phyloP scores from a whole-genome alignment of 192 early-diverging fungal genomes.

The Entomortierella lignicola region DNA sequence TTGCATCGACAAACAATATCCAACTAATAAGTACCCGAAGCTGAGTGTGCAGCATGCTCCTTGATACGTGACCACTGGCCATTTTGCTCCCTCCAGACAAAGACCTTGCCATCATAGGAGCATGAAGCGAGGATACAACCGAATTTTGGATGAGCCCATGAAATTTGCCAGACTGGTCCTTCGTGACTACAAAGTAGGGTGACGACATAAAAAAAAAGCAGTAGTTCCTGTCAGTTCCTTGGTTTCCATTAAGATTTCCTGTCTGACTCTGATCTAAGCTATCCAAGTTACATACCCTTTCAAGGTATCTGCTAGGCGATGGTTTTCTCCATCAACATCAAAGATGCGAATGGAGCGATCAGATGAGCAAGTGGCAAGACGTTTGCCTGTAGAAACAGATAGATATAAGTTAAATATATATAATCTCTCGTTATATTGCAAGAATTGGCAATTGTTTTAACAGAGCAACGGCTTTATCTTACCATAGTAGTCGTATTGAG shows the following conservation, averaged over 20 bases:
- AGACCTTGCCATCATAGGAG: slow-evolving; percentile 94
- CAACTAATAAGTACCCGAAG: slow-evolving; percentile 73
- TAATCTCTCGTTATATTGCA: neutral
- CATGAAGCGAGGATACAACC: slow-evolving; percentile 96
- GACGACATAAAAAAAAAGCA: neutral
- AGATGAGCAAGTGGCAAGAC: slow-evolving; percentile 97
- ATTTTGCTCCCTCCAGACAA: slow-evolving; percentile 95
- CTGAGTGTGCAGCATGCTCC: slow-evolving; percentile 89
- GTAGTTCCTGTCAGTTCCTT: slow-evolving; percentile 28
- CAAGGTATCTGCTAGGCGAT: slow-evolving; percentile 75
- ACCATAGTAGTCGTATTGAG: slow-evolving; percentile 71
- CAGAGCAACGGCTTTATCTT: neutral
- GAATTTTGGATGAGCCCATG: slow-evolving; percentile 99
- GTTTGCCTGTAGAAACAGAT: slow-evolving; percentile 81
- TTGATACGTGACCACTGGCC: slow-evolving; percentile 83
- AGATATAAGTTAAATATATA: no score
- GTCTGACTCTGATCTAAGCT: neutral
- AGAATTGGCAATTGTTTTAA: neutral
- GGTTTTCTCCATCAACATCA: slow-evolving; percentile 83
- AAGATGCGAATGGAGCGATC: slow-evolving; percentile 95
- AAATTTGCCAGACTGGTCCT: slow-evolving; percentile 99
- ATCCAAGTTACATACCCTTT: slow-evolving; percentile 65
- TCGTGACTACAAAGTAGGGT: slow-evolving; percentile 74
- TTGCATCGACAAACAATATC: neutral
- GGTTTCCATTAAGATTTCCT: neutral